Conservation (phyloP, 225 moss, liverwort and hornwort species). For the Bryum argenteum region DNA sequence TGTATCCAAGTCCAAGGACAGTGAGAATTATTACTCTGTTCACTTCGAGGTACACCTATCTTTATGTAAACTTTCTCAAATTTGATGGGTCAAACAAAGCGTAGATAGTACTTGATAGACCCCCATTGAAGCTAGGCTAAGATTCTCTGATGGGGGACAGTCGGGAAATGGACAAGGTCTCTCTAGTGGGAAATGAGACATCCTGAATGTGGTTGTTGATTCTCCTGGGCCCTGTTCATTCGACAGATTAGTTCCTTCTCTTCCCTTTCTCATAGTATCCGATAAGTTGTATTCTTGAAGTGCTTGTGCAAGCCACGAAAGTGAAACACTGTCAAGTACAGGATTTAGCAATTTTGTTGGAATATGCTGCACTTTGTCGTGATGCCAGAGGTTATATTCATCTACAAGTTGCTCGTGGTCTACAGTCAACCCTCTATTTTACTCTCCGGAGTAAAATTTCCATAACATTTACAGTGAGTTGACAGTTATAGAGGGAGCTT, state of each 20-base stretch:
- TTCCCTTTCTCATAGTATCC: conserved; percentile 34
- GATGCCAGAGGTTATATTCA: neutral
- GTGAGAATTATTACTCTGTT: conserved; percentile 46
- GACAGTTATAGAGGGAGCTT: too few relatives aligned
- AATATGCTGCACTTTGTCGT: conserved; percentile 14
- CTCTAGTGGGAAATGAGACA: conserved; percentile 87
- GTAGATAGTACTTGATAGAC: conserved; percentile 45
- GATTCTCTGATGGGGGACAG: conserved; percentile 33
- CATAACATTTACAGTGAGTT: too few relatives aligned
- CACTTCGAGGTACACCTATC: conserved; percentile 32
- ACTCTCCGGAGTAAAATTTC: too few relatives aligned
- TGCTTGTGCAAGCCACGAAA: conserved; percentile 29
- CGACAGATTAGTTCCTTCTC: conserved; percentile 34
- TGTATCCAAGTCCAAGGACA: conserved; percentile 68
- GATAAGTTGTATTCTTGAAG: conserved; percentile 28
- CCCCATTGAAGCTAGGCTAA: conserved; percentile 33
- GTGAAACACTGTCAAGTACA: conserved; percentile 33
- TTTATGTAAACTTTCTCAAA: conserved; percentile 36
- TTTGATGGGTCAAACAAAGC: conserved; percentile 37
- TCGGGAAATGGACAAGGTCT: conserved; percentile 40
- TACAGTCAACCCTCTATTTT: neutral
- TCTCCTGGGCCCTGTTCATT: conserved; percentile 58
- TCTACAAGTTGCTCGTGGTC: neutral
- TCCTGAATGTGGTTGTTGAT: conserved; percentile 91
- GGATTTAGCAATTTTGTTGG: conserved; percentile 13